Evolutionary conservation across 805 yeast genomes (phyloP).

Genomic region (Candida wancherniae): DNA sequence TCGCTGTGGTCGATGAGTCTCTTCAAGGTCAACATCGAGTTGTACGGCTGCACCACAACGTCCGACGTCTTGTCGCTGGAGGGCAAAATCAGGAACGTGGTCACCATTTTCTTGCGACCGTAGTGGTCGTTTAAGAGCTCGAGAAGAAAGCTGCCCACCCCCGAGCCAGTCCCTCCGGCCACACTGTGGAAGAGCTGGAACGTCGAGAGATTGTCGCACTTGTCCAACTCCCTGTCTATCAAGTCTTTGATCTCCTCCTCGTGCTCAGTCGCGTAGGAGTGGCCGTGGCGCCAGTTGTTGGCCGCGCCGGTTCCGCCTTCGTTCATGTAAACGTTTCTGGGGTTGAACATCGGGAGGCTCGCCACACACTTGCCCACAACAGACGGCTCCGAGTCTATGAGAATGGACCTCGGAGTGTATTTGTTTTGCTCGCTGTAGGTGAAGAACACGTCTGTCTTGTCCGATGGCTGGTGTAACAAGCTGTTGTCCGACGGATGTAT

Average conservation of each 20-base stretch:
- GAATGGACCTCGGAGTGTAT: slow-evolving; percentile 82
- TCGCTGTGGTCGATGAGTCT: slow-evolving; percentile 83
- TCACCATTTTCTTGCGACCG: slow-evolving; percentile 70
- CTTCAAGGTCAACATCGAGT: slow-evolving; percentile 75
- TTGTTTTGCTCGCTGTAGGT: slow-evolving; percentile 67
- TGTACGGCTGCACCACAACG: slow-evolving; percentile 98
- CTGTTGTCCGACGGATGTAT: slow-evolving; percentile 3
- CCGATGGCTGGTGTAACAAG: slow-evolving; percentile 38
- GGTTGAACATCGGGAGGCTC: slow-evolving; percentile 65
- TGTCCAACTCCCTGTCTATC: slow-evolving; percentile 85
- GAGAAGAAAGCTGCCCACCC: slow-evolving; percentile 78
- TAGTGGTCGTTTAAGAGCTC: slow-evolving; percentile 78
- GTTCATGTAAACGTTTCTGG: slow-evolving; percentile 73
- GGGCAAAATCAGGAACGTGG: slow-evolving; percentile 86
- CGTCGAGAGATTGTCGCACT: slow-evolving; percentile 83
- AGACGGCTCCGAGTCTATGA: slow-evolving; percentile 87
- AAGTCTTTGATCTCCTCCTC: slow-evolving; percentile 74
- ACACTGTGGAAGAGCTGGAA: slow-evolving; percentile 91
- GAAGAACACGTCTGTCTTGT: slow-evolving; percentile 81
- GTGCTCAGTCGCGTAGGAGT: slow-evolving; percentile 62
- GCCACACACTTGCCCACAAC: slow-evolving; percentile 63
- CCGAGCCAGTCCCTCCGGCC: slow-evolving; percentile 99
- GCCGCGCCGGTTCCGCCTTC: slow-evolving; percentile 92
- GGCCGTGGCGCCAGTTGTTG: slow-evolving; percentile 93
- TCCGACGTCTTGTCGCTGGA: slow-evolving; percentile 73